Base-by-base conservation (phyloP, 2,329 filamentous ascomycete genomes). In the Fusarium sp. region DNA sequence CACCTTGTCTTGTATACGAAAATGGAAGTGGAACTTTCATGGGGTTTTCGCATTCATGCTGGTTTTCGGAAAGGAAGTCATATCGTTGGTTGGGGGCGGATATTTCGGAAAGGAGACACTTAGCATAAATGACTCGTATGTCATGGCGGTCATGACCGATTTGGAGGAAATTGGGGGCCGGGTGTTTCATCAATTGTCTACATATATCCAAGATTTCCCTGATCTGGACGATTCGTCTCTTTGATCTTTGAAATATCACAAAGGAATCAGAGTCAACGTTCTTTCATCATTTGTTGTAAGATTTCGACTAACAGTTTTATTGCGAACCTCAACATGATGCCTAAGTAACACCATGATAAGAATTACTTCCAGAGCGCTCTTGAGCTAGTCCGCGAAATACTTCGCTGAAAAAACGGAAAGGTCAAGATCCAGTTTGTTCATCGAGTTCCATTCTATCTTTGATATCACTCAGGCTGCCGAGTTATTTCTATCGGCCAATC, bases 401-500 rank as follows among this genome's bases (percentile, higher is more conserved):
- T 32, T 10, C 2, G 18, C n/a, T 54, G 12, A 20, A 10, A 15
- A 15, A 32, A 7, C 6, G 32, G 30, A 23, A 18, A 37, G 17
- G 8, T 14, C 12, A 37, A 32, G 12, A 23, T 40, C 11, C 38
- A 48, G 20, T 26, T 67, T 54, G 23, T 38, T 33, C 38, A 37
- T 52, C 20, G 17, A 13, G 7, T 40, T 46, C 35, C 52, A 54
- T 49, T 60, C 61, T 55, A 61, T 54, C 48, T 56, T 45, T 49
- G 26, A 20, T 50, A 50, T 60, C 60, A 58, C 56, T 41, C 56
- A 30, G 55, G 63, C 18, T 66, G 48, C 52, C 35, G 30, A 44
- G 61, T 67, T 63, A 75, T 52, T 41, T 73, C 68, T 49, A 69
- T 44, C 17, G 75, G 75, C 75, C 75, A 77, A 44, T 77, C 72